Conservation (phyloP, 2,329 filamentous ascomycete genomes). For the Ilyonectria destructans region DNA sequence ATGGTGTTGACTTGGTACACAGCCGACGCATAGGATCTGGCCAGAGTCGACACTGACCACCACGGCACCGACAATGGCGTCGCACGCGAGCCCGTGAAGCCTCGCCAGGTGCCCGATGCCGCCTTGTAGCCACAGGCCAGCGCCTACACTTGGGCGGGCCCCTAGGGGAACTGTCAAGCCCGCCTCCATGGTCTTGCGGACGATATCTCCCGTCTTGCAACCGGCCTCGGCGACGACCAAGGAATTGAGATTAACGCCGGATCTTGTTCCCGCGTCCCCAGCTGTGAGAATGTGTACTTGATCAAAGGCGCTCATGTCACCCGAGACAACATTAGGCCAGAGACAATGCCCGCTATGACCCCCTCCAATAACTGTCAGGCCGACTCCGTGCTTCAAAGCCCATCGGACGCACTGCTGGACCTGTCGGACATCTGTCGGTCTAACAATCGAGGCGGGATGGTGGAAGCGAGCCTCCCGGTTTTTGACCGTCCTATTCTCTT, state of each 20-base stretch:
- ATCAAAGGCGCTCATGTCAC: conserved; percentile 74
- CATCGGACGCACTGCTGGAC: conserved; percentile 71
- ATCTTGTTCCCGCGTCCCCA: conserved; percentile 38
- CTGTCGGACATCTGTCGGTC: conserved; percentile 63
- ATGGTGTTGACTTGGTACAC: conserved; percentile 63
- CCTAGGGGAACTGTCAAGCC: conserved; percentile 73
- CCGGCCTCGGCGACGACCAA: conserved; percentile 70
- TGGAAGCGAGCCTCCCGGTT: conserved; percentile 66
- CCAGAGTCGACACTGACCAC: conserved; percentile 67
- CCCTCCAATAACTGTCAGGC: conserved; percentile 70
- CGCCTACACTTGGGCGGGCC: conserved; percentile 74
- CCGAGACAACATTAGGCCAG: conserved; percentile 65
- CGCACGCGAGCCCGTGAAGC: conserved; percentile 71
- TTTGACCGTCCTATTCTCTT: conserved; percentile 59
- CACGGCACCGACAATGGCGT: conserved; percentile 73
- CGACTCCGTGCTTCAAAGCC: conserved; percentile 64
- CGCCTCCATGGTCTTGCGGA: conserved; percentile 61
- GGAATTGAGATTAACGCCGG: conserved; percentile 21
- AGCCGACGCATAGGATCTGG: conserved; percentile 66
- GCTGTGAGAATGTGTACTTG: conserved; percentile 61
- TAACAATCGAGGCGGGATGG: conserved; percentile 61
- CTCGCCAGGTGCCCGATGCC: conserved; percentile 75
- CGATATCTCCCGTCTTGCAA: conserved; percentile 70
- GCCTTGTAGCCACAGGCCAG: conserved; percentile 76
- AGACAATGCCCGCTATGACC: conserved; percentile 75